These are phyloP conservation scores for Acacia acuminata DNA, from an alignment of 306 rosid genomes.

Conservation along the genomic window DNA sequence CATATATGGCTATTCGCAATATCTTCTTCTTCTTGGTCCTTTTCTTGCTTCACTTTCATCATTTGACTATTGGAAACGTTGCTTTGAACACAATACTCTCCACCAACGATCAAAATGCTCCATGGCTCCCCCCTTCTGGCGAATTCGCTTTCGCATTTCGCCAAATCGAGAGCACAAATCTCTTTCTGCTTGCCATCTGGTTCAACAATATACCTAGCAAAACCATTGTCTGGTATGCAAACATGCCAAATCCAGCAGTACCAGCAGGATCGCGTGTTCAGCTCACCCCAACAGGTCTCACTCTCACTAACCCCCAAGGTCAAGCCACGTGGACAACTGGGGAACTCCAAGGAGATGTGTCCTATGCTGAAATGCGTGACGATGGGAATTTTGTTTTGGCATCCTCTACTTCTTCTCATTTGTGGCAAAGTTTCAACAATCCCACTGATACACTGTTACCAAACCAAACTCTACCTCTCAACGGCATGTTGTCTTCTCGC, in stretches of 20 bases:
- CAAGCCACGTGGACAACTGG: constrained; percentile 27
- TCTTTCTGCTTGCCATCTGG: constrained; percentile 55
- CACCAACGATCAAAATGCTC: not conserved
- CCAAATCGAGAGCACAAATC: not conserved
- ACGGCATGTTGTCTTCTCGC: constrained; percentile 22
- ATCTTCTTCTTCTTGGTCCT: not conserved
- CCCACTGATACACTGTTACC: constrained; percentile 72
- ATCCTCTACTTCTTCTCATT: not conserved
- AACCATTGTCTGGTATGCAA: constrained; percentile 35
- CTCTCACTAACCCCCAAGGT: constrained; percentile 13
- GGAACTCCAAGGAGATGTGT: not conserved
- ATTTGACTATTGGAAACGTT: not conserved
- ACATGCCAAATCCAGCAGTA: constrained; percentile 5
- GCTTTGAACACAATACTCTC: not conserved
- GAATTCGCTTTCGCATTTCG: constrained; percentile 63
- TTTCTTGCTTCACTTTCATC: not conserved
- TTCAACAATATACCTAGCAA: constrained; percentile 25
- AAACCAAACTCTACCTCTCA: constrained; percentile 25
- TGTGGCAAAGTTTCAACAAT: not conserved
- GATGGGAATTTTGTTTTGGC: constrained; percentile 54
- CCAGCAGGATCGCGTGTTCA: constrained; percentile 40
- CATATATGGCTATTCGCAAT: not conserved
- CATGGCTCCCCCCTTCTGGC: not conserved
- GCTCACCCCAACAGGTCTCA: constrained; percentile 39
- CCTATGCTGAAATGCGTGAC: constrained; percentile 48